phyloP scores from a whole-genome alignment of 176 grass and related monocot species.

The Triticum turgidum region DNA sequence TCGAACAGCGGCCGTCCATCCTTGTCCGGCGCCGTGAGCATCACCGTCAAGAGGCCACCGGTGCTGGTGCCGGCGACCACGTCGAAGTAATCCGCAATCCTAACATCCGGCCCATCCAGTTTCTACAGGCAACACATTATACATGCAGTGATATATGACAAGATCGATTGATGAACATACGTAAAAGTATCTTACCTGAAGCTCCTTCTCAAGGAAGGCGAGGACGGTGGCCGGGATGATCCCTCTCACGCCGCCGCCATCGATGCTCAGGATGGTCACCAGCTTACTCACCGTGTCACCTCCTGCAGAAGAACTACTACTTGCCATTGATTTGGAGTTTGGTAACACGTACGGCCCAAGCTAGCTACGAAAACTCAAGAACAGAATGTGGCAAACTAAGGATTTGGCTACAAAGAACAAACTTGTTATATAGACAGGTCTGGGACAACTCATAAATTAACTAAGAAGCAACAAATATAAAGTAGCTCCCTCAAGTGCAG shows the following conservation, averaged over 20 bases:
- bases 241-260: constrained; percentile 67
- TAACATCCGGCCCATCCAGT: constrained; percentile 48
- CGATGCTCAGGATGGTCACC: constrained; percentile 67
- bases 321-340: constrained; percentile 19
- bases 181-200: constrained; percentile 40
- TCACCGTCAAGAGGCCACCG: constrained; percentile 56
- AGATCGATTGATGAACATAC: background rate
- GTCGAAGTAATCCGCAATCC: constrained; percentile 75
- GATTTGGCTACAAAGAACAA: background rate
- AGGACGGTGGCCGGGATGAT: constrained; percentile 66
- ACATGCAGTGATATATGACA: background rate
- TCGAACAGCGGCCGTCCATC: constrained; percentile 46
- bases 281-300: constrained; percentile 39
- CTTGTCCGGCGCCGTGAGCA: constrained; percentile 54
- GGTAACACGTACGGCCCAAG: background rate
- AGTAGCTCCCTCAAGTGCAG: background rate
- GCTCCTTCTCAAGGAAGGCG: constrained; percentile 56
- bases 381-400: background rate
- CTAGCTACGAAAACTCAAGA: background rate
- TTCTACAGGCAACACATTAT: constrained; percentile 27
- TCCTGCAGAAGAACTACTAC: background rate
- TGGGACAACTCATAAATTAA: background rate
- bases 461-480: background rate
- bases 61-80: constrained; percentile 74
- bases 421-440: constrained; percentile 23